Evolutionary conservation across 2,329 filamentous ascomycete species (phyloP).

Genomic region (Diaporthe vaccinii): DNA sequence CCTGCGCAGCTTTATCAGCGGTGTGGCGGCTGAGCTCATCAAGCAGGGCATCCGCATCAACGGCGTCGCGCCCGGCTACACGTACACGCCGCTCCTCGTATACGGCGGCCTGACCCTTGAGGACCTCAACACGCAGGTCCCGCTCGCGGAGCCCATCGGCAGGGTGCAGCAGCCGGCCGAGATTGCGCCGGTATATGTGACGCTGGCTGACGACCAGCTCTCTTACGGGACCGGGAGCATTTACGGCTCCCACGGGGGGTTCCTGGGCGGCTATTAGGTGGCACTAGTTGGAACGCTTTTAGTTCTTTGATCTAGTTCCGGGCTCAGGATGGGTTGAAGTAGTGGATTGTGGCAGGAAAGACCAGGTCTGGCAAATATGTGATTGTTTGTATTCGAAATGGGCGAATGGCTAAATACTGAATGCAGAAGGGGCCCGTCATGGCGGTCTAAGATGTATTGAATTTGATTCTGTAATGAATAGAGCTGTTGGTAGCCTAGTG

Average conservation of each 20-base stretch:
- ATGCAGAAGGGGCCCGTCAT: no score
- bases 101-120: not conserved
- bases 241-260: not conserved
- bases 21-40: not conserved
- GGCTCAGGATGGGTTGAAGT: no score
- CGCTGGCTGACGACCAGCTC: constrained; percentile 1
- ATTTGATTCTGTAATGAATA: no score
- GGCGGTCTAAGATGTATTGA: no score
- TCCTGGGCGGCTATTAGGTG: not conserved
- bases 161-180: constrained; percentile 17
- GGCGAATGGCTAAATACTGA: no score
- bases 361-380: no score
- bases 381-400: no score
- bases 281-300: not conserved
- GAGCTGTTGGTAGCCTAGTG: no score
- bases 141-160: not conserved
- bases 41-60: not conserved
- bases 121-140: not conserved
- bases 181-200: not conserved
- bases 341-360: no score
- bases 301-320: not conserved
- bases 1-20: not conserved
- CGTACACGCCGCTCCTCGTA: not conserved
- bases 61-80: constrained; percentile 11
- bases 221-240: not conserved